Evolutionary conservation across 106 monocot species (phyloP), one percentile per base, ranked within the genome.

Genomic region (Dioscorea dumetorum): DNA sequence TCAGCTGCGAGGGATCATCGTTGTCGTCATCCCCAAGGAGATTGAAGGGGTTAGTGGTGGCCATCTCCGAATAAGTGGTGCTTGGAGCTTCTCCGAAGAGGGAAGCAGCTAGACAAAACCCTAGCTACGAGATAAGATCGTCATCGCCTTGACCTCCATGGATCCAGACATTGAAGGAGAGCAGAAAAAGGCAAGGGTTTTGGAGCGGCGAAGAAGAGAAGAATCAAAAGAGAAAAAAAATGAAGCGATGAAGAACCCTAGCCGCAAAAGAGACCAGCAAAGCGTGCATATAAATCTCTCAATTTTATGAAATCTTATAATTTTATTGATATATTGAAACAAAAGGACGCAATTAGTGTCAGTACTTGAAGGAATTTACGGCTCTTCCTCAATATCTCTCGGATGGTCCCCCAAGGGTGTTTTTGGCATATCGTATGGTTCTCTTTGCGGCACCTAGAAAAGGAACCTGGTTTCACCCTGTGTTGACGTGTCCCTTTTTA

Each of bases 11-110:
- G 13, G 72, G 83, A 33, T 90, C 90, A 58, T 90, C 90, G 78
- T 59, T 85, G 52, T 90, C 90, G 52, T 74, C 77, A 65, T 80
- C 85, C 5, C 74, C 77, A 53, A 90, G 90, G 69, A 90, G 77
- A 78, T 90, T 82, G 70, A 86, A 90, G 20, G 82, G 82, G 75
- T 90, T 90, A 66, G 58, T 56, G 14, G 83, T 73, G 23, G 85
- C 68, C 85, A 90, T 90, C 56, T 54, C 41, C 54, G 15, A 28
- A 24, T 3, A 28, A 58, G 22, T 15, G 54, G 50, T n/a, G 41
- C 9, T 41, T 24, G 11, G 48, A 21, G 18, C 17, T 13, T 9
- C 5, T 41, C 9, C 24, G 8, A 14, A 17, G 16, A 64, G 28
- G 13, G 21, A 49, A 41, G 41, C 9, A 5, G 9, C 18, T 13